Percentiles rank a stretch among this genome's conserved stretches.
These are phyloP conservation scores for Drechslerella stenobrocha DNA, from an alignment of 2,329 filamentous ascomycete genomes.

Conservation along the genomic window DNA sequence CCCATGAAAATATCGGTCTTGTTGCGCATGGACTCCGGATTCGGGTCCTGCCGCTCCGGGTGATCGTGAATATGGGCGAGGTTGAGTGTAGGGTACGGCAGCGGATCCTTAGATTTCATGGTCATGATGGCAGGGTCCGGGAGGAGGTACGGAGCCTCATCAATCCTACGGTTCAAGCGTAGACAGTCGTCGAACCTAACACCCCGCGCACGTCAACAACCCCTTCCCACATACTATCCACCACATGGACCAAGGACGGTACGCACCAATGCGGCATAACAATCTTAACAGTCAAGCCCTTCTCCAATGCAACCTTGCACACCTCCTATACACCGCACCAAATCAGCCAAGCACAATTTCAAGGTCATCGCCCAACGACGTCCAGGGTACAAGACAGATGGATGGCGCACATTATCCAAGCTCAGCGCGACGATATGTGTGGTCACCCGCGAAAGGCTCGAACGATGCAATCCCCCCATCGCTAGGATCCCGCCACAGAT, in stretches of 20 bases:
- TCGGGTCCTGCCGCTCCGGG: constrained; percentile 50
- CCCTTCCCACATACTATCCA: too few species aligned
- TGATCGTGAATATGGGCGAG: constrained; percentile 56
- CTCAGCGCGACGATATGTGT: constrained; percentile 88
- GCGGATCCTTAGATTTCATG: constrained; percentile 67
- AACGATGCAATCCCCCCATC: constrained; percentile 79
- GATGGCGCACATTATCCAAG: constrained; percentile 60
- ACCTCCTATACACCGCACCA: constrained; percentile 51
- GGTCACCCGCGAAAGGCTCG: constrained; percentile 70
- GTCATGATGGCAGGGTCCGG: constrained; percentile 83
- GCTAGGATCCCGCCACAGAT: constrained; percentile 88
- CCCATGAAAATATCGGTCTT: constrained; percentile 74
- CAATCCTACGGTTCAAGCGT: constrained; percentile 86
- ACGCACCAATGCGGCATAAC: constrained; percentile 87
- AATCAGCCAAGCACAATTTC: constrained; percentile 5
- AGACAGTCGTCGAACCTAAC: constrained; percentile 95
- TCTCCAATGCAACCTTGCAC: constrained; percentile 66
- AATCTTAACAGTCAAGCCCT: constrained; percentile 73
- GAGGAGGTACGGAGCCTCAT: constrained; percentile 80
- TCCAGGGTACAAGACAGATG: not conserved
- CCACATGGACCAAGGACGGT: too few species aligned
- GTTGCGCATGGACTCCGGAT: constrained; percentile 58
- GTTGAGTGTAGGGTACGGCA: constrained; percentile 59
- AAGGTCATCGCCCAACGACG: not conserved
- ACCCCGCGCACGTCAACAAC: too few species aligned